A percentile compares a stretch with the other conserved stretches of the same genome.
phyloP scores from a whole-genome alignment of 768 basidiomycete genomes.

The Cyclocybe aegerita region DNA sequence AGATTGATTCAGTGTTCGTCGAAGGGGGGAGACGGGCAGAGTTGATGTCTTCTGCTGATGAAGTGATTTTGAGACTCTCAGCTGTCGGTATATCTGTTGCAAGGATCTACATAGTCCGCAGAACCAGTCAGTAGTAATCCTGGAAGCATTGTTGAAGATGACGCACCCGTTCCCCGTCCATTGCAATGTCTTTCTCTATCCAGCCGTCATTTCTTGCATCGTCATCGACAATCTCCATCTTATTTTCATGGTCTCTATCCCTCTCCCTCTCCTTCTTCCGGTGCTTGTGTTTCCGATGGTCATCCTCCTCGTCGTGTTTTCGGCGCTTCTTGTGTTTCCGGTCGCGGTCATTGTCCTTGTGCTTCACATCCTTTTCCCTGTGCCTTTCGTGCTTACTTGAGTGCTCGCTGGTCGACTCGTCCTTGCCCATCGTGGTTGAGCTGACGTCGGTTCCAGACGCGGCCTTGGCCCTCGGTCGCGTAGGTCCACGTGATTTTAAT shows the following conservation, averaged over 20 bases:
- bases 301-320: constrained; percentile 37
- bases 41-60: constrained; percentile 49
- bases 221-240: constrained; percentile 61
- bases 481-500: constrained; percentile 12
- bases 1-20: constrained; percentile 44
- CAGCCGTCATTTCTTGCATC: constrained; percentile 75
- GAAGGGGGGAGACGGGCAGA: constrained; percentile 47
- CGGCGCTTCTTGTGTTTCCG: constrained; percentile 56
- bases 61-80: constrained; percentile 67
- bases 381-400: constrained; percentile 19
- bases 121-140: constrained; percentile 5
- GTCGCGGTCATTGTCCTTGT: constrained; percentile 27
- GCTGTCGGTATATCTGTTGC: constrained; percentile 77
- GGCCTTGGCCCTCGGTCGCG: constrained; percentile 4
- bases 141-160: constrained; percentile 5
- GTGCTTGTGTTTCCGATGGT: constrained; percentile 44
- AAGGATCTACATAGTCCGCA: constrained; percentile 48
- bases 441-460: not conserved
- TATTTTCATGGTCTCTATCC: constrained; percentile 39
- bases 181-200: constrained; percentile 85
- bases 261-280: constrained; percentile 36
- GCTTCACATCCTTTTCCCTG: constrained; percentile 37
- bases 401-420: constrained; percentile 35
- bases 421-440: constrained; percentile 29
- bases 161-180: constrained; percentile 73